Percentiles rank a stretch among this genome's conserved stretches.
These are phyloP conservation scores for Calocybe cyanea DNA, from an alignment of 768 basidiomycete species.

Conservation along the genomic window DNA sequence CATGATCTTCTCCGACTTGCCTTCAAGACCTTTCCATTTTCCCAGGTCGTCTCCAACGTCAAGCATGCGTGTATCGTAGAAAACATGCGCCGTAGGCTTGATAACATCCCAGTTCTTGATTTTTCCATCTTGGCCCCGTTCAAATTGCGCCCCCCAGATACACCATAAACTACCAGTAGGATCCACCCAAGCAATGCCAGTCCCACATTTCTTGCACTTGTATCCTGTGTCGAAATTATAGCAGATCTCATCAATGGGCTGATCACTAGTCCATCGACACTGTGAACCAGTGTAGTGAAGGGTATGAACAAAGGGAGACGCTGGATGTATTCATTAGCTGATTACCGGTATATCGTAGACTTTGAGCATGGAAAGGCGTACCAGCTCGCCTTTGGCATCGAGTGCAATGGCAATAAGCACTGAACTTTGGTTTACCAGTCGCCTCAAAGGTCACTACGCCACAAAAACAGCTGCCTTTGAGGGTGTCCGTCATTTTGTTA, in stretches of 20 bases:
- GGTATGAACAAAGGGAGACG: constrained; percentile 57
- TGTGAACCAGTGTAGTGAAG: constrained; percentile 45
- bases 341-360: not conserved
- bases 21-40: constrained; percentile 66
- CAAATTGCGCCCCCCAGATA: constrained; percentile 47
- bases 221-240: constrained; percentile 47
- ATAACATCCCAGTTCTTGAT: constrained; percentile 50
- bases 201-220: constrained; percentile 41
- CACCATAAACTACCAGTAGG: constrained; percentile 31
- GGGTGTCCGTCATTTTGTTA: no score
- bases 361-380: constrained; percentile 17
- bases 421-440: constrained; percentile 41
- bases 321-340: constrained; percentile 22
- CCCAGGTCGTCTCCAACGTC: constrained; percentile 51
- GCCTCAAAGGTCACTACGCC: constrained; percentile 44
- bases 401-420: constrained; percentile 66
- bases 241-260: constrained; percentile 32
- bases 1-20: constrained; percentile 32
- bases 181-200: no score
- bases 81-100: constrained; percentile 62
- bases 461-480: constrained; percentile 56
- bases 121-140: constrained; percentile 46
- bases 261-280: constrained; percentile 50
- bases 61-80: constrained; percentile 59
- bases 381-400: constrained; percentile 57